These are phyloP conservation scores for Aciculoconidium aculeatum DNA, from an alignment of 805 yeast species.

Conservation along the genomic window DNA sequence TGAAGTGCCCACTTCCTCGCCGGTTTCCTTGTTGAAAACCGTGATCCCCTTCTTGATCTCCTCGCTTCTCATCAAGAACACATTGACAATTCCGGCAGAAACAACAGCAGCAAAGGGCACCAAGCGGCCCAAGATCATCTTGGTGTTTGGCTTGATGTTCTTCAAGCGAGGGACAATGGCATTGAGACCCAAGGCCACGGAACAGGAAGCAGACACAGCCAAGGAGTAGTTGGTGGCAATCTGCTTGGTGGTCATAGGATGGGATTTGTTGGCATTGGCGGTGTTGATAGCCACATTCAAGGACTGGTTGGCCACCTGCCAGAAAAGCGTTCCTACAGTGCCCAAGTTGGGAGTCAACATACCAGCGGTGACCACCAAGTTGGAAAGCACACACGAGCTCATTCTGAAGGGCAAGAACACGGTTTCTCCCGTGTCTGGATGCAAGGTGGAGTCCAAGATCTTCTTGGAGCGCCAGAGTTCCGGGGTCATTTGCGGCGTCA, in stretches of 20 bases:
- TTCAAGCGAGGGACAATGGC: constrained; percentile 83
- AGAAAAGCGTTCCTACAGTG: constrained; percentile 83
- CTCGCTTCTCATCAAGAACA: constrained; percentile 93
- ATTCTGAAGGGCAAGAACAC: constrained; percentile 92
- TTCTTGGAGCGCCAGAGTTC: constrained; percentile 86
- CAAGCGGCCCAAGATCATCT: constrained; percentile 69
- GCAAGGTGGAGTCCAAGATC: constrained; percentile 84
- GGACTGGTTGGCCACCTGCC: constrained; percentile 98
- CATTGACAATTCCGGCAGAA: constrained; percentile 93
- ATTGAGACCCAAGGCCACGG: constrained; percentile 91
- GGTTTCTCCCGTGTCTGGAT: constrained; percentile 95
- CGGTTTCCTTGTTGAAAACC: constrained; percentile 58
- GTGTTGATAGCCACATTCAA: constrained; percentile 95
- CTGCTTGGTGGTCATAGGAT: constrained; percentile 78
- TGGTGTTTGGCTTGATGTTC: constrained; percentile 62
- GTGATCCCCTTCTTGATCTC: constrained; percentile 83
- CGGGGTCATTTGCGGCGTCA: constrained; percentile 58
- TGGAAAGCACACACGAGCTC: constrained; percentile 93
- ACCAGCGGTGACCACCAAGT: constrained; percentile 92
- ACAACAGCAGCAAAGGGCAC: constrained; percentile 99
- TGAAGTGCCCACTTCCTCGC: constrained; percentile 62
- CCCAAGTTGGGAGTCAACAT: constrained; percentile 96
- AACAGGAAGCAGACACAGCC: constrained; percentile 93
- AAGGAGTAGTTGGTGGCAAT: constrained; percentile 71
- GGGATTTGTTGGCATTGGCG: constrained; percentile 93